Conservation (phyloP, 495 filamentous ascomycete genomes). For the Penicillium mononematosum region DNA sequence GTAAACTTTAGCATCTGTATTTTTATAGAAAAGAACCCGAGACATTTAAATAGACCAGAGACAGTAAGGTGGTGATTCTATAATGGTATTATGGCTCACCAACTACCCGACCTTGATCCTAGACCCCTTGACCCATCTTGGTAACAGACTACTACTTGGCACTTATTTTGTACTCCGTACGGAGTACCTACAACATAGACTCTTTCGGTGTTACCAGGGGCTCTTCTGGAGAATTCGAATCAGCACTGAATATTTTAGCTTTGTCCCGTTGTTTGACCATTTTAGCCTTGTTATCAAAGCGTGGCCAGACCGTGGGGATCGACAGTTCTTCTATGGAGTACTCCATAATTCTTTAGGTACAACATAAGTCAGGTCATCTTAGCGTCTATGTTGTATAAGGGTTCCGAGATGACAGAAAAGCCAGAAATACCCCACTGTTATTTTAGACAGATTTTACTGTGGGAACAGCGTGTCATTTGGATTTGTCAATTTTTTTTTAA, state of each 20-base stretch:
- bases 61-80: background rate
- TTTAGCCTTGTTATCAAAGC: slow-evolving; percentile 8
- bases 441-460: background rate
- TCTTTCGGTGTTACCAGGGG: background rate
- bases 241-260: background rate
- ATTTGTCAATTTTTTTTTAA: background rate
- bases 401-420: background rate
- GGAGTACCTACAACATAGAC: background rate
- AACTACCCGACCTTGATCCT: background rate
- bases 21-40: background rate
- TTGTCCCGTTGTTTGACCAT: slow-evolving; percentile 8
- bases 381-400: background rate
- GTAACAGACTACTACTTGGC: slow-evolving; percentile 2
- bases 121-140: background rate
- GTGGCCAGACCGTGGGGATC: background rate
- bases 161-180: background rate
- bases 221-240: background rate
- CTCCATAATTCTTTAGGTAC: too few relatives aligned
- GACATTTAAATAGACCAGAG: background rate
- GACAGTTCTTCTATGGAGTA: background rate
- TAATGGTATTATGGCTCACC: background rate
- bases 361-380: too few relatives aligned
- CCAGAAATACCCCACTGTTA: background rate
- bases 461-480: background rate
- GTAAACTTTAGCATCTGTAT: background rate